Conservation (phyloP, 116 monocot genomes). For the Posidonia oceanica region DNA sequence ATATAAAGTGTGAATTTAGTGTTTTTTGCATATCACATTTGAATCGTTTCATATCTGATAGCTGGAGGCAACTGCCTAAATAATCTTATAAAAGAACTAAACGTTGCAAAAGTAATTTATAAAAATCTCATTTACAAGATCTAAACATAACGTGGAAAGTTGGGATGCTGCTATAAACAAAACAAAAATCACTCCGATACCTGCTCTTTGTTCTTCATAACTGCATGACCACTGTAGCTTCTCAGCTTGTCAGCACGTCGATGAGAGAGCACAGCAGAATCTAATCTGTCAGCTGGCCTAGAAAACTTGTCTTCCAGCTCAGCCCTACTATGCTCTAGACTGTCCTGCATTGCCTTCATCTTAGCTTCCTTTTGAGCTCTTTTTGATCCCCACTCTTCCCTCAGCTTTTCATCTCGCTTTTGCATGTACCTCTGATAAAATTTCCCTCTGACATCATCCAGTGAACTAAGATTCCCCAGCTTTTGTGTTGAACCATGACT, state of each 20-base stretch:
- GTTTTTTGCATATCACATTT: too few species aligned
- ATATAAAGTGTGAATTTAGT: too few species aligned
- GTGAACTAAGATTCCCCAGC: conserved; percentile 20
- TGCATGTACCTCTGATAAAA: conserved; percentile 84
- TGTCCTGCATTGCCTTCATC: conserved; percentile 93
- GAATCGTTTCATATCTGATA: too few species aligned
- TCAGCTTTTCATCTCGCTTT: conserved; percentile 76
- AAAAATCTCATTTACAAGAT: neutral
- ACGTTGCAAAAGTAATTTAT: too few species aligned
- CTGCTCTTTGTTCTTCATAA: conserved; percentile 43
- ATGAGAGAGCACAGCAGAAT: conserved; percentile 15
- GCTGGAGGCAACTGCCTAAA: too few species aligned
- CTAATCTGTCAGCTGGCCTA: conserved; percentile 26
- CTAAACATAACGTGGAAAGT: neutral
- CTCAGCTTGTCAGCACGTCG: conserved; percentile 45
- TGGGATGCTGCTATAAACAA: neutral
- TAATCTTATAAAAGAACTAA: neutral
- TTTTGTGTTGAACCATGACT: conserved; percentile 21
- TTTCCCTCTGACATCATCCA: conserved; percentile 62
- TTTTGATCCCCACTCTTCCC: conserved; percentile 63
- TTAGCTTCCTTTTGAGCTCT: conserved; percentile 73
- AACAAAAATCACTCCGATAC: conserved; percentile 15
- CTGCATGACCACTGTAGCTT: conserved; percentile 30
- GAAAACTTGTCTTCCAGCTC: conserved; percentile 71
- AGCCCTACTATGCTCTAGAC: conserved; percentile 58